Conservation (phyloP, 768 basidiomycete genomes). For the Lentinula sp. region DNA sequence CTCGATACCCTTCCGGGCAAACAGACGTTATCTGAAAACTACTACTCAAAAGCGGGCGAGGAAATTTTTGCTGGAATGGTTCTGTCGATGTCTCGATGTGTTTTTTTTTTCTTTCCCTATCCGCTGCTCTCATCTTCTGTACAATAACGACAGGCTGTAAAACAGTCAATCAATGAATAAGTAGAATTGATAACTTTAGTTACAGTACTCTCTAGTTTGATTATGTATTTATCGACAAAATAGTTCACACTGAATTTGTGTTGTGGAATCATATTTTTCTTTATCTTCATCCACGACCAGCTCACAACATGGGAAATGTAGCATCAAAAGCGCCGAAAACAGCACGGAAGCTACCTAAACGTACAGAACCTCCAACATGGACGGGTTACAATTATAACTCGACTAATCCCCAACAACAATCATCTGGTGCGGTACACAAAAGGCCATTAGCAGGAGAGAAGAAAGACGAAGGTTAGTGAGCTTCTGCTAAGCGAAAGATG, state of each 20-base stretch:
- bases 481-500: background rate
- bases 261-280: background rate
- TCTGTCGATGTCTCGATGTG: constrained; percentile 17
- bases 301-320: constrained; percentile 41
- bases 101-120: constrained; percentile 17
- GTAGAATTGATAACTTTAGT: constrained; percentile 5
- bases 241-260: constrained; percentile 1
- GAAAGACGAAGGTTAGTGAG: constrained; percentile 37
- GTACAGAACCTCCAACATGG: constrained; percentile 35
- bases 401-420: constrained; percentile 10
- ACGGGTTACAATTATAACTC: constrained; percentile 39
- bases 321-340: constrained; percentile 66
- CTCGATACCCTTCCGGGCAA: constrained; percentile 28
- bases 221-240: constrained; percentile 3
- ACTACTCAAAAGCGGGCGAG: constrained; percentile 15
- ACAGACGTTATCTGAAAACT: constrained; percentile 26
- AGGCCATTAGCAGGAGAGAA: constrained; percentile 32
- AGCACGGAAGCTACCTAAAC: constrained; percentile 47
- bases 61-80: constrained; percentile 26
- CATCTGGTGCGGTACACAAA: constrained; percentile 11
- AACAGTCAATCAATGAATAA: constrained; percentile 6
- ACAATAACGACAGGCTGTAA: constrained; percentile 33
- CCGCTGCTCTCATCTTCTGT: constrained; percentile 29
- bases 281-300: background rate
- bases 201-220: background rate